Evolutionary conservation across 345 rosid genomes (phyloP).

Genomic region (Hypericum perforatum): DNA sequence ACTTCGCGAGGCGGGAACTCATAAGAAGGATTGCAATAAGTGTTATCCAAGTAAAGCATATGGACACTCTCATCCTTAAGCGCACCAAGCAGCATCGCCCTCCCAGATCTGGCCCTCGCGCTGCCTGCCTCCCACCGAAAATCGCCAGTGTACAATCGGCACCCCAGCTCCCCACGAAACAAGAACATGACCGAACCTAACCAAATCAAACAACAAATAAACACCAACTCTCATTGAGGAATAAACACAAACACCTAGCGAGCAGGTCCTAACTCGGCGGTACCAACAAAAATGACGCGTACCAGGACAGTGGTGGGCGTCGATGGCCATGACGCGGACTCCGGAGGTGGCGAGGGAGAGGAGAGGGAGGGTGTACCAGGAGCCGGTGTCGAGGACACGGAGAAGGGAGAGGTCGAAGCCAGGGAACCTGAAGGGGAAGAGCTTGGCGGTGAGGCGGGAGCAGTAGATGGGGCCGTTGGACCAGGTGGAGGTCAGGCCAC

Average conservation of each 20-base stretch:
- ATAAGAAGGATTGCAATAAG: constrained; percentile 59
- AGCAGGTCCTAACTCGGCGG: neutral
- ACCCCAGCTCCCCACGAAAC: constrained; percentile 67
- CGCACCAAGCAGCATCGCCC: constrained; percentile 33
- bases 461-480: constrained; percentile 56
- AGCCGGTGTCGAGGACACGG: constrained; percentile 39
- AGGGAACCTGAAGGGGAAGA: constrained; percentile 60
- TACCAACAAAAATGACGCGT: neutral
- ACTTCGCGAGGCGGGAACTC: constrained; percentile 46
- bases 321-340: constrained; percentile 47
- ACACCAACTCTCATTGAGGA: neutral
- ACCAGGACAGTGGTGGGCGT: constrained; percentile 79
- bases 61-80: constrained; percentile 29
- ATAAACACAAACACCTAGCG: constrained; percentile 6
- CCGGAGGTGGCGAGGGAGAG: constrained; percentile 33
- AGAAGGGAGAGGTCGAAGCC: constrained; percentile 54
- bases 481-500: constrained; percentile 55
- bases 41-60: constrained; percentile 61
- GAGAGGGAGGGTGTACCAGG: constrained; percentile 49
- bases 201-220: neutral
- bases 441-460: constrained; percentile 61
- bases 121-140: constrained; percentile 51
- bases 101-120: constrained; percentile 25
- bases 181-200: constrained; percentile 68
- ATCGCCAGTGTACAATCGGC: constrained; percentile 63